A percentile compares a stretch with the other conserved stretches of the same genome.
phyloP scores from a whole-genome alignment of 2,329 filamentous ascomycete genomes.

The Cordyceps tenuipes region DNA sequence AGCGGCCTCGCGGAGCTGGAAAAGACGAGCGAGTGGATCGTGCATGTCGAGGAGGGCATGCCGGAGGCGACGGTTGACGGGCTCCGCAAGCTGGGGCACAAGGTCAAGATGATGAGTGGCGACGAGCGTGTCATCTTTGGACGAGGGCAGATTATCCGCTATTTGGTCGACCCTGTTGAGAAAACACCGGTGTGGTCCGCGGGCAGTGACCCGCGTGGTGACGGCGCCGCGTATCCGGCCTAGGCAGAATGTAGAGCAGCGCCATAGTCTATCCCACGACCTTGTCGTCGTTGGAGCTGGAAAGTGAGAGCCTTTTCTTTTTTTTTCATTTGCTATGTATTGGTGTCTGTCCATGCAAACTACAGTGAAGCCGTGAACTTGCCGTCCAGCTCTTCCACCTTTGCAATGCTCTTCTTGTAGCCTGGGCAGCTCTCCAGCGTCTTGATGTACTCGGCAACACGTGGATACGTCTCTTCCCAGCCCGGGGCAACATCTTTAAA shows the following conservation, averaged over 20 bases:
- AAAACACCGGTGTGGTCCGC: conserved; percentile 71
- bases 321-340: too few relatives aligned
- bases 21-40: conserved; percentile 43
- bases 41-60: conserved; percentile 81
- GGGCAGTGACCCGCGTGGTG: conserved; percentile 80
- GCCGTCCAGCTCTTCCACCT: conserved; percentile 42
- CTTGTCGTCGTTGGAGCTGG: too few relatives aligned
- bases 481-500: conserved; percentile 34
- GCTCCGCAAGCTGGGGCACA: conserved; percentile 62
- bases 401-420: conserved; percentile 38
- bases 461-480: conserved; percentile 34
- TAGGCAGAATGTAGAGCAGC: background rate
- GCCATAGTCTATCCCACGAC: too few relatives aligned
- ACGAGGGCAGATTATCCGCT: conserved; percentile 76
- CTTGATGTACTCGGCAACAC: conserved; percentile 38
- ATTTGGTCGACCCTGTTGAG: conserved; percentile 61
- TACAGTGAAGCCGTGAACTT: conserved; percentile 19
- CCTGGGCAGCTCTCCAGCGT: conserved; percentile 37
- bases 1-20: conserved; percentile 47
- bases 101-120: conserved; percentile 59
- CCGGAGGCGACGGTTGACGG: conserved; percentile 57
- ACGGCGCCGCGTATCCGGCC: conserved; percentile 58
- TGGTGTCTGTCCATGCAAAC: background rate
- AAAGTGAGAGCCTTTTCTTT: too few relatives aligned
- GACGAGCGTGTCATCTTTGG: conserved; percentile 66